phyloP scores from a whole-genome alignment of 305 asterid genomes.

The Salvia sclarea region DNA sequence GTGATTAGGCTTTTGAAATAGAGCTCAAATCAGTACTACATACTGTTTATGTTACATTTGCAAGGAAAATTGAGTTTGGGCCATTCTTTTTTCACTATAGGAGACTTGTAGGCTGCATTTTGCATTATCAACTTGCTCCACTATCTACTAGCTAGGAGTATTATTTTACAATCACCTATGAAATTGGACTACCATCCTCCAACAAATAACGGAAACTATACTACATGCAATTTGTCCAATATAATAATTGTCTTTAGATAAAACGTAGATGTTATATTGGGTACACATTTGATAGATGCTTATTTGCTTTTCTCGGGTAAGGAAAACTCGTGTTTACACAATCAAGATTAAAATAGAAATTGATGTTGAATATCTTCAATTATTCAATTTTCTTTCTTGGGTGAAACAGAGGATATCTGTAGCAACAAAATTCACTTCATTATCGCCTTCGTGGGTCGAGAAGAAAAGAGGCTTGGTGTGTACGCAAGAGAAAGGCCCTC shows the following conservation, averaged over 20 bases:
- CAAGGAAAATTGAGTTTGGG: conserved; percentile 15
- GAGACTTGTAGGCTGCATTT: conserved; percentile 2
- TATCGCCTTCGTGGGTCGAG: no score
- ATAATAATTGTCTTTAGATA: not conserved
- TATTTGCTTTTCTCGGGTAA: no score
- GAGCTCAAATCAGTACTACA: not conserved
- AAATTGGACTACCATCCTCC: not conserved
- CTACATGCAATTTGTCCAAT: not conserved
- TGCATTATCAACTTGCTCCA: conserved; percentile 5
- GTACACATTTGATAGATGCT: no score
- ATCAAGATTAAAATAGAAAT: no score
- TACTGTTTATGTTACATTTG: not conserved
- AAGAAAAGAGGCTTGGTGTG: no score
- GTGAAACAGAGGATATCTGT: no score
- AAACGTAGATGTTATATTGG: not conserved
- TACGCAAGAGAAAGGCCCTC: no score
- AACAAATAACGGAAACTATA: not conserved
- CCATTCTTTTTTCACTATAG: conserved; percentile 22
- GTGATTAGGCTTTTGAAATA: not conserved
- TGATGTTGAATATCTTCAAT: no score
- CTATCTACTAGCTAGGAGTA: not conserved
- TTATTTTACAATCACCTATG: not conserved
- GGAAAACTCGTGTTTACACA: no score
- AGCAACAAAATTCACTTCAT: no score
- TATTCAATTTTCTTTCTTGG: no score